Conservation (phyloP, 2,329 filamentous ascomycete species). For the Talaromyces sp. region DNA sequence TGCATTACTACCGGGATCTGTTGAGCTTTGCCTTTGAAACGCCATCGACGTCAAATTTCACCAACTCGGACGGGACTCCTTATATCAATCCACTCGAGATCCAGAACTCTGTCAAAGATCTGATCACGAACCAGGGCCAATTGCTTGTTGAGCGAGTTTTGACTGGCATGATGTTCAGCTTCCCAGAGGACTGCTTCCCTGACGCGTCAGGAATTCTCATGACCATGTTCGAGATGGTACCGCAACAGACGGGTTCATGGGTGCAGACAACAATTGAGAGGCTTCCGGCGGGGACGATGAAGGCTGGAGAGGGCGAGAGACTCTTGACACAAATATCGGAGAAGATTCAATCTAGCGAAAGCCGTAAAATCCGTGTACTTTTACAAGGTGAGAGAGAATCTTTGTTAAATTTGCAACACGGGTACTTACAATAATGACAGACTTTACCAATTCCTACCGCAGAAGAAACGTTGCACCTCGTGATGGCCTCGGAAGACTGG, state of each 20-base stretch:
- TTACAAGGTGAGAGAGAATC: constrained; percentile 55
- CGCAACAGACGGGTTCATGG: constrained; percentile 73
- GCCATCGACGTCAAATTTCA: constrained; percentile 49
- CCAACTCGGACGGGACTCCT: constrained; percentile 57
- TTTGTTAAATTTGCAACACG: neutral
- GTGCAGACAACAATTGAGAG: constrained; percentile 77
- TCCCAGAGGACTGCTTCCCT: constrained; percentile 90
- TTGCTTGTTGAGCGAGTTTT: constrained; percentile 80
- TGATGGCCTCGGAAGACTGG: constrained; percentile 80
- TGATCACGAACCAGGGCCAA: constrained; percentile 67
- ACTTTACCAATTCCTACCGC: constrained; percentile 93
- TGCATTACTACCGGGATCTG: constrained; percentile 90
- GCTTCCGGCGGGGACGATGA: constrained; percentile 76
- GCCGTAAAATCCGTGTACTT: constrained; percentile 74
- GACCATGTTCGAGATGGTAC: constrained; percentile 80
- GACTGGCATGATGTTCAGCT: constrained; percentile 99
- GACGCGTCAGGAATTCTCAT: constrained; percentile 92
- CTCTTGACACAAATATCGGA: constrained; percentile 77
- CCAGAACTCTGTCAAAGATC: constrained; percentile 64
- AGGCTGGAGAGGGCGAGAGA: constrained; percentile 70
- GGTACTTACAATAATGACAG: constrained; percentile 31
- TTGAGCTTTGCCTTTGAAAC: constrained; percentile 81
- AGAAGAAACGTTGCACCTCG: constrained; percentile 91
- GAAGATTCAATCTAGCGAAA: constrained; percentile 62
- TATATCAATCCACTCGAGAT: constrained; percentile 63